Percentiles rank a stretch among this genome's conserved stretches.
These are phyloP conservation scores for Lathyrus oleraceus DNA, from an alignment of 306 rosid species.

Conservation along the genomic window DNA sequence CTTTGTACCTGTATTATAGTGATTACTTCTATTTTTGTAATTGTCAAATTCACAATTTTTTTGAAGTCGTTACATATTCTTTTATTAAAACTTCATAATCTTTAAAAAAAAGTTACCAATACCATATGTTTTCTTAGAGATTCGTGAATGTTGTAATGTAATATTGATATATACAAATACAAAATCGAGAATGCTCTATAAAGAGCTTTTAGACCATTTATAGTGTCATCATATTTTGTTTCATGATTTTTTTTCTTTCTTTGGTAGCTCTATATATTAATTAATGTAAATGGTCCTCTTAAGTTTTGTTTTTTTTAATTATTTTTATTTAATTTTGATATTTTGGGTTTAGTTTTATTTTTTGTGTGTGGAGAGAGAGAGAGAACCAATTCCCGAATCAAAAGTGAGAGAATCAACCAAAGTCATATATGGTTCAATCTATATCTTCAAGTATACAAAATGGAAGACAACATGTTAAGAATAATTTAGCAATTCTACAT, in stretches of 20 bases:
- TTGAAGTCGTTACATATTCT: slow-evolving; percentile 68
- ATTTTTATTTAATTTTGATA: too few species aligned
- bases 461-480: too few species aligned
- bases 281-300: slow-evolving; percentile 3
- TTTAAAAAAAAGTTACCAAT: slow-evolving; percentile 56
- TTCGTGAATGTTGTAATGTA: slow-evolving; percentile 33
- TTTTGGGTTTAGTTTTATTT: too few species aligned
- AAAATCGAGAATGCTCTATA: slow-evolving; percentile 37
- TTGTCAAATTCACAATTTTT: slow-evolving; percentile 51
- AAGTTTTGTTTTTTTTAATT: too few species aligned
- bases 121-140: slow-evolving; percentile 47
- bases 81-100: slow-evolving; percentile 64
- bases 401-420: too few species aligned
- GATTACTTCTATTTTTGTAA: slow-evolving; percentile 36
- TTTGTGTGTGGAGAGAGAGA: too few species aligned
- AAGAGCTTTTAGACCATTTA: slow-evolving; percentile 36
- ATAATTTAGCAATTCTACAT: too few species aligned
- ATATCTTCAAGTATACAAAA: too few species aligned
- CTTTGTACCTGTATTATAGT: slow-evolving; percentile 80
- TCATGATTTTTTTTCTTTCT: not conserved
- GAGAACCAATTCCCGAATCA: too few species aligned
- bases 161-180: slow-evolving; percentile 36
- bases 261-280: not conserved
- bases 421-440: too few species aligned
- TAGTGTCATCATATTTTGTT: too few species aligned